Conservation (phyloP, 225 moss, liverwort and hornwort genomes). For the Climacium dendroides region DNA sequence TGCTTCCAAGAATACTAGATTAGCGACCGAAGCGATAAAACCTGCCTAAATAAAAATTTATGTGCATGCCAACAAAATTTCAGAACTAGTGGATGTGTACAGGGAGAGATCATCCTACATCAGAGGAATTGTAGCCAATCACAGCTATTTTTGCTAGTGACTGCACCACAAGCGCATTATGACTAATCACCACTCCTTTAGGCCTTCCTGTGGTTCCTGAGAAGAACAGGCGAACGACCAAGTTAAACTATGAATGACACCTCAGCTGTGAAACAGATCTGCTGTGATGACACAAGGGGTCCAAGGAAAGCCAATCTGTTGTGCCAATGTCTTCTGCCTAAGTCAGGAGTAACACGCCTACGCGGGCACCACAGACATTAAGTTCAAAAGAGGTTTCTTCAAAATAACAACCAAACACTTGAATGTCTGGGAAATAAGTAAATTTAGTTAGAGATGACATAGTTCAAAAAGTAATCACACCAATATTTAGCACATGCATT, state of each 20-base stretch:
- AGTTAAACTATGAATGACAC: neutral
- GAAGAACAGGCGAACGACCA: neutral
- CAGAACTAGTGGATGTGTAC: neutral
- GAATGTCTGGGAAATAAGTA: neutral
- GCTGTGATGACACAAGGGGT: neutral
- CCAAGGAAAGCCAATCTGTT: neutral
- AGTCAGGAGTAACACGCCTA: neutral
- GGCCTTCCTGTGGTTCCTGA: conserved; percentile 96
- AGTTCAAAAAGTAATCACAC: neutral
- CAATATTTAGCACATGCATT: neutral
- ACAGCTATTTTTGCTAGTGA: conserved; percentile 72
- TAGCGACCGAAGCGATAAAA: neutral
- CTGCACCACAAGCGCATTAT: conserved; percentile 71
- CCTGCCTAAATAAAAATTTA: neutral
- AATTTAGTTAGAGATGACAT: neutral
- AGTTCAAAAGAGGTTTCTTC: neutral
- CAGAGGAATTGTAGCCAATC: conserved; percentile 65
- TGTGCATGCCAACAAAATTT: neutral
- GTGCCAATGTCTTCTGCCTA: neutral
- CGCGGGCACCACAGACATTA: neutral
- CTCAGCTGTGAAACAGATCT: neutral
- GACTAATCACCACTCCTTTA: conserved; percentile 85
- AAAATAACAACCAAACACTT: neutral
- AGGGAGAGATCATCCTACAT: conserved; percentile 42
- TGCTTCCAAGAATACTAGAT: neutral